A percentile compares a stretch with the other conserved stretches of the same genome.
These are phyloP conservation scores for Floccularia luteovirens DNA, from an alignment of 768 basidiomycete species.

Conservation along the genomic window DNA sequence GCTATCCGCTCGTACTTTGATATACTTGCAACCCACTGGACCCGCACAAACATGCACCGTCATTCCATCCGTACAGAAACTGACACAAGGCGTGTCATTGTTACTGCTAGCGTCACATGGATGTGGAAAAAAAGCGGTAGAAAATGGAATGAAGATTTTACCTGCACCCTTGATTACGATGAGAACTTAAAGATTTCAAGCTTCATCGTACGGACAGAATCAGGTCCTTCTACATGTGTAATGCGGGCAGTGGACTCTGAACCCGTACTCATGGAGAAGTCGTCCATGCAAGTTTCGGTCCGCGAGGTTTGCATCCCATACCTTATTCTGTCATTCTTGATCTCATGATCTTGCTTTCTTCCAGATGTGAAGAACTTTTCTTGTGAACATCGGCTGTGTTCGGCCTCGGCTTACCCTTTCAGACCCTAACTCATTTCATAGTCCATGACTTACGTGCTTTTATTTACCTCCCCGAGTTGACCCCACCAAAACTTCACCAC, in stretches of 20 bases:
- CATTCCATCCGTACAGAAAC: conserved; percentile 17
- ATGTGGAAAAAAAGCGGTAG: conserved; percentile 35
- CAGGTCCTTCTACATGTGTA: conserved; percentile 31
- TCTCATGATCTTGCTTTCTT: no score
- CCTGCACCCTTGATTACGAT: conserved; percentile 36
- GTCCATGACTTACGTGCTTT: no score
- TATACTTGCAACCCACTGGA: conserved; percentile 37
- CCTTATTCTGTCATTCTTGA: no score
- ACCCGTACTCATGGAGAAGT: neutral
- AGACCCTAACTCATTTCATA: no score
- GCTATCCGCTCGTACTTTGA: conserved; percentile 45
- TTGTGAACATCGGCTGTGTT: no score
- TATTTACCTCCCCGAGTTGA: no score
- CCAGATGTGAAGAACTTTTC: no score
- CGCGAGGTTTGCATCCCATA: neutral
- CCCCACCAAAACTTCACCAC: no score
- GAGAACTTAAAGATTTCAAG: conserved; percentile 31
- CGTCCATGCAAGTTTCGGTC: neutral
- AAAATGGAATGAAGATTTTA: conserved; percentile 37
- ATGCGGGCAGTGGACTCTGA: conserved; percentile 34
- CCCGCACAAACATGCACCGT: conserved; percentile 20
- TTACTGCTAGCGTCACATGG: conserved; percentile 34
- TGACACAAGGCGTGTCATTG: conserved; percentile 18
- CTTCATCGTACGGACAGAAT: conserved; percentile 32
- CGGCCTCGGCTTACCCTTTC: no score